Percentiles rank a stretch among this genome's conserved stretches.
phyloP scores from a whole-genome alignment of 345 rosid species.

The Lenwebbia sp. region DNA sequence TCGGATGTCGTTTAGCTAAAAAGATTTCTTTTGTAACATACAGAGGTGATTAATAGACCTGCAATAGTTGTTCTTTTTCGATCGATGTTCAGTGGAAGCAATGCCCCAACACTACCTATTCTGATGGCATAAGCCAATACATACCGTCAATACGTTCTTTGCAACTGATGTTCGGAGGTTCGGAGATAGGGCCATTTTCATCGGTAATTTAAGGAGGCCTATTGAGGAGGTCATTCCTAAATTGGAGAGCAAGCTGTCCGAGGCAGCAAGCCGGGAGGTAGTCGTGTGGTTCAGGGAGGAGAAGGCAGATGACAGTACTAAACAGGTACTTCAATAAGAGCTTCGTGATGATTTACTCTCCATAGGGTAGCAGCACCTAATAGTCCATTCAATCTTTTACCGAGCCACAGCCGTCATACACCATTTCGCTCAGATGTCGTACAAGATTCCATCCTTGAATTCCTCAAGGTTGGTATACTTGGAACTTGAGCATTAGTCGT shows the following conservation, averaged over 20 bases:
- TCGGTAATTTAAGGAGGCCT: conserved; percentile 66
- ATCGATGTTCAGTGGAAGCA: background rate
- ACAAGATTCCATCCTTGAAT: too few species aligned
- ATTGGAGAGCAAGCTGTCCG: conserved; percentile 77
- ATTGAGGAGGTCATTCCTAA: conserved; percentile 68
- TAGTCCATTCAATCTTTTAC: too few species aligned
- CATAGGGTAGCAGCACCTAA: background rate
- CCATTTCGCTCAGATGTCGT: too few species aligned
- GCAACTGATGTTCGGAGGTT: conserved; percentile 88
- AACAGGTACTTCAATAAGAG: conserved; percentile 33
- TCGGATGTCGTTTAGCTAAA: background rate
- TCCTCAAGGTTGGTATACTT: too few species aligned
- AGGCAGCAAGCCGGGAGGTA: conserved; percentile 68
- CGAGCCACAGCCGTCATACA: too few species aligned
- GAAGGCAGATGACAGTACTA: conserved; percentile 58
- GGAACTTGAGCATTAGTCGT: background rate
- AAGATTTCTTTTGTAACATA: background rate
- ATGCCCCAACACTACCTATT: background rate
- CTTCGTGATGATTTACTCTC: background rate
- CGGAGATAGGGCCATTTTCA: conserved; percentile 90
- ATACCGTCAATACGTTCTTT: conserved; percentile 34
- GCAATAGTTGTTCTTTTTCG: background rate
- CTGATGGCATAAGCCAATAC: too few species aligned
- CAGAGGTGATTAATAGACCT: background rate
- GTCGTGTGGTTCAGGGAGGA: conserved; percentile 91